These are phyloP conservation scores for Sorghum bicolor DNA, from an alignment of 176 grass and related monocot genomes.

Conservation along the genomic window Sorghum_bicolor_NCBIv3 NC_012879.2:4106001-4106500, in stretches of 20 bases:
- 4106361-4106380: background rate
- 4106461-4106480: background rate
- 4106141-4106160: background rate
- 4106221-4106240: slow-evolving; percentile 20
- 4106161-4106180: background rate
- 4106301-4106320: background rate
- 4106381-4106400: background rate
- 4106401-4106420: too few species aligned
- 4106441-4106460: background rate
- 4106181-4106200: too few species aligned
- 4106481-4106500: slow-evolving; percentile 9
- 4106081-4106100: background rate
- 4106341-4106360: background rate
- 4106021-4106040: slow-evolving; percentile 13
- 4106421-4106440: background rate
- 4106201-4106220: background rate
- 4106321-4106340: background rate
- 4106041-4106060: slow-evolving; percentile 28
- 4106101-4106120: background rate
- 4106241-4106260: slow-evolving; percentile 32
- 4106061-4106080: too few species aligned
- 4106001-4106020: background rate
- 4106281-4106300: background rate
- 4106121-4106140: background rate
- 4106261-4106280: background rate